Conservation (phyloP, 345 rosid species). For the Hypericum androsaemum region DNA sequence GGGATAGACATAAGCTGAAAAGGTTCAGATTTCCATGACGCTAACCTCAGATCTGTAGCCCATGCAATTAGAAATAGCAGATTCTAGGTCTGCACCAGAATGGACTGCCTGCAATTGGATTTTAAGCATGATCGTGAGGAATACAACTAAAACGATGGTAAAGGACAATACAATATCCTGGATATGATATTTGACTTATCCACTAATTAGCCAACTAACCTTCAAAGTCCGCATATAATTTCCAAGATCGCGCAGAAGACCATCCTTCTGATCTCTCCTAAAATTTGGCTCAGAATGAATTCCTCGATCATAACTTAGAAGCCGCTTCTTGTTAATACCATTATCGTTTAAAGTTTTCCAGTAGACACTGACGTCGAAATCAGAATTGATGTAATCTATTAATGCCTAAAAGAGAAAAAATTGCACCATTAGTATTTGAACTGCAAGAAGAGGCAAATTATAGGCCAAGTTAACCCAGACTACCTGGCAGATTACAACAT, state of each 20-base stretch:
- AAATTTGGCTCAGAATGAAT: slow-evolving; percentile 85
- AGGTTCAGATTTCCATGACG: slow-evolving; percentile 13
- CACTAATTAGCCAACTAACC: slow-evolving; percentile 35
- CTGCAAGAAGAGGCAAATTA: slow-evolving; percentile 2
- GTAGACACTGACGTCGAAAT: slow-evolving; percentile 69
- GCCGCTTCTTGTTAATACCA: slow-evolving; percentile 87
- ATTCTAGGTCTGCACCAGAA: slow-evolving; percentile 99
- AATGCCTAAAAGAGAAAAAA: slow-evolving; percentile 57
- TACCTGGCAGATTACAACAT: slow-evolving; percentile 96
- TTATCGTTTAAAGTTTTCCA: slow-evolving; percentile 96
- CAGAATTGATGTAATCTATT: slow-evolving; percentile 64
- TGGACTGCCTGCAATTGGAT: slow-evolving; percentile 72
- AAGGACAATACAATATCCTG: slow-evolving; percentile 1
- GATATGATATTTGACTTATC: slow-evolving; percentile 6
- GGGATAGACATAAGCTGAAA: slow-evolving; percentile 7
- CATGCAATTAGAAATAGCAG: slow-evolving; percentile 89
- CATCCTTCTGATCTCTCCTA: slow-evolving; percentile 67
- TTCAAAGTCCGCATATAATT: slow-evolving; percentile 92
- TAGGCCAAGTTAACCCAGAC: slow-evolving; percentile 13
- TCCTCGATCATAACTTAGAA: slow-evolving; percentile 92
- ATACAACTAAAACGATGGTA: slow-evolving; percentile 1
- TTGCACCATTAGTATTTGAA: slow-evolving; percentile 1
- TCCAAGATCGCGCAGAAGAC: slow-evolving; percentile 86
- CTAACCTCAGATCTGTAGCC: slow-evolving; percentile 80
- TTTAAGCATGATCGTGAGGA: slow-evolving; percentile 6